Evolutionary conservation across 306 rosid genomes (phyloP), one percentile per base, ranked within the genome.

Genomic region (Cucumis melo): DNA sequence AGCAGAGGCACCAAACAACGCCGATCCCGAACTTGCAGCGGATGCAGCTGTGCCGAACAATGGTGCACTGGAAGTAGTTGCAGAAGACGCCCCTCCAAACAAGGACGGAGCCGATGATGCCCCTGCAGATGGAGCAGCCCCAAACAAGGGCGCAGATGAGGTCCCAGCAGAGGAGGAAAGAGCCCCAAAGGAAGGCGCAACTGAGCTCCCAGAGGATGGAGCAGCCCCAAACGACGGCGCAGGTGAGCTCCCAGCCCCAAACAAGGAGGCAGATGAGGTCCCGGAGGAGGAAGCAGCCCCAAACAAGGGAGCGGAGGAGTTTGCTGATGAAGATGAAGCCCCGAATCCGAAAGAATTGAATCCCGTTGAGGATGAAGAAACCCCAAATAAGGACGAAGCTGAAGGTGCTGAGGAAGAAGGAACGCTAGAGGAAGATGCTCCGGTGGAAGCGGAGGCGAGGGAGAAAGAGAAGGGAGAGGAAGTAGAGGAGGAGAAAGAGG

Each of bases 391-490:
- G 13, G 71, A 74, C 19, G 86, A 59, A 55, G 73, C 84, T 21
- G 62, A 10, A 57, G 7, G 21, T 13, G 24, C 59, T n/a, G 59
- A n/a, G 36, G 36, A 32, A 32, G 36, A 32, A 32, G 36, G 36
- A 5, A 5, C 36, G 36, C 36, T 32, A 55, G 68, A 62, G 42
- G 71, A 34, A 34, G 20, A 15, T n/a, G 16, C 32, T 2, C 36
- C 63, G 0, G 44, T 2, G 5, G 72, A 65, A 66, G 73, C 17
- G 50, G 27, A 17, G 70, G 62, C 3, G 41, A 15, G 34, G 34
- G 72, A 58, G 41, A 82, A 79, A 12, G 70, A 10, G 29, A 79
- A n/a, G 12, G 81, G 48, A 46, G 86, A 76, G 20, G 90, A 72
- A 51, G 85, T 17, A 4, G 85, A 50, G 5, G 76, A 10, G 8